Evolutionary conservation across 257 asterid genomes (phyloP).

Genomic region (Solanum tarijense): DNA sequence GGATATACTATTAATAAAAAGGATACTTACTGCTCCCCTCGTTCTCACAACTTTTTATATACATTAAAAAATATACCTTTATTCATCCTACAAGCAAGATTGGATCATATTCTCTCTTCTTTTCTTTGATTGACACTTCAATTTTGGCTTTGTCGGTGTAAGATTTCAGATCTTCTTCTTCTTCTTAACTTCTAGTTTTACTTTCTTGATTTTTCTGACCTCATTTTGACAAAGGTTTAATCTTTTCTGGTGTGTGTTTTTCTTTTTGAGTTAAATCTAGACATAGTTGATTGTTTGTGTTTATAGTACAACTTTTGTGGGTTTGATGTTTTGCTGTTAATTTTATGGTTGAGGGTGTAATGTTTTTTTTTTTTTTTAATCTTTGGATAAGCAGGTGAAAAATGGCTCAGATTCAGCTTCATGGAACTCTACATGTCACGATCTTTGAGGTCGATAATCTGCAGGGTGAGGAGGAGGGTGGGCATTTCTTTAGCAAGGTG

Average conservation of each 20-base stretch:
- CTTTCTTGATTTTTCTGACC: not conserved
- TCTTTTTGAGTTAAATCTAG: not conserved
- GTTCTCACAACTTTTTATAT: not conserved
- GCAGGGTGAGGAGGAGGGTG: slow-evolving; percentile 14
- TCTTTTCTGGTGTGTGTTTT: not conserved
- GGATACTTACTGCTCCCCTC: not conserved
- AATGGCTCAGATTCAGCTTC: slow-evolving; percentile 31
- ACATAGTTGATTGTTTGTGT: not conserved
- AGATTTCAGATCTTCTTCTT: not conserved
- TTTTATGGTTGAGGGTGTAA: not conserved
- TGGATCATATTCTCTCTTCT: slow-evolving; percentile 3
- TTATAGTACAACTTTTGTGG: not conserved
- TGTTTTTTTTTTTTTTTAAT: not conserved
- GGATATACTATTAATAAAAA: not conserved
- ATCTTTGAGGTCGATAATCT: slow-evolving; percentile 30
- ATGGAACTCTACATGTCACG: slow-evolving; percentile 40
- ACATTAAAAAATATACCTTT: not conserved
- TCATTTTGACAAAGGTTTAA: not conserved
- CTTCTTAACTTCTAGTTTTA: not conserved
- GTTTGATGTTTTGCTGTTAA: not conserved
- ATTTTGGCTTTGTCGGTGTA: not conserved
- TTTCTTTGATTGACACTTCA: not conserved
- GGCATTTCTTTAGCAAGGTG: slow-evolving; percentile 25
- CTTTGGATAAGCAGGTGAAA: slow-evolving; percentile 5
- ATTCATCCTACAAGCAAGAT: not conserved